phyloP scores from a whole-genome alignment of 192 early-diverging fungal genomes.

The Nowakowskiella sp. region DNA sequence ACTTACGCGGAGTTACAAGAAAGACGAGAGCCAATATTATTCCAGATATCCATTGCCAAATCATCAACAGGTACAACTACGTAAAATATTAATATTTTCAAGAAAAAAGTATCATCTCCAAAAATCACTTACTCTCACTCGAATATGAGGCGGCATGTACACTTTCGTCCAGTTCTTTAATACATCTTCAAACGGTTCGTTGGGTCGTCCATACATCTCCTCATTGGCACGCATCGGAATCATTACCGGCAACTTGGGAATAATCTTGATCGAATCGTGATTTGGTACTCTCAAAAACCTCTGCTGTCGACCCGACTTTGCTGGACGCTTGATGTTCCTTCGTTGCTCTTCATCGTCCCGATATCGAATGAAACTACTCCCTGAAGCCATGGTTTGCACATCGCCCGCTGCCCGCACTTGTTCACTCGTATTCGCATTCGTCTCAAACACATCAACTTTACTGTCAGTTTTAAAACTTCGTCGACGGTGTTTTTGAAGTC shows the following conservation, averaged over 20 bases:
- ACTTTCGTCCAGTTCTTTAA: conserved; percentile 62
- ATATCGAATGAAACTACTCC: conserved; percentile 33
- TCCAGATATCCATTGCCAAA: conserved; percentile 27
- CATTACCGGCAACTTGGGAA: conserved; percentile 70
- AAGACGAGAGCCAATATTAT: conserved; percentile 32
- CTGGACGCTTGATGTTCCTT: conserved; percentile 25
- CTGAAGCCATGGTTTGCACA: conserved; percentile 6
- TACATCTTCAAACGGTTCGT: conserved; percentile 44
- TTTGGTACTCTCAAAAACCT: conserved; percentile 76
- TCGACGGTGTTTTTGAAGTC: background rate
- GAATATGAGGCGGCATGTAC: conserved; percentile 70
- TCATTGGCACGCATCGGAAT: conserved; percentile 51
- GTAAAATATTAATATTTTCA: background rate
- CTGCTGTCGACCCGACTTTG: conserved; percentile 51
- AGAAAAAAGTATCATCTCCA: conserved; percentile 5
- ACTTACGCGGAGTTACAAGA: conserved; percentile 17
- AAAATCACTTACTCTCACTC: conserved; percentile 41
- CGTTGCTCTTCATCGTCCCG: conserved; percentile 17
- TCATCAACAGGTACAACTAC: conserved; percentile 12
- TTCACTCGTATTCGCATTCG: conserved; percentile 3
- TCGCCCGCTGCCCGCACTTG: background rate
- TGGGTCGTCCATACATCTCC: conserved; percentile 31
- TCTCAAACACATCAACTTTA: conserved; percentile 16
- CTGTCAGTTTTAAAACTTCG: background rate
- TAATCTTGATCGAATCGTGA: conserved; percentile 71